A percentile compares a stretch with the other conserved stretches of the same genome.
These are phyloP conservation scores for Triadica sebifera DNA, from an alignment of 345 rosid genomes.

Conservation along the genomic window DNA sequence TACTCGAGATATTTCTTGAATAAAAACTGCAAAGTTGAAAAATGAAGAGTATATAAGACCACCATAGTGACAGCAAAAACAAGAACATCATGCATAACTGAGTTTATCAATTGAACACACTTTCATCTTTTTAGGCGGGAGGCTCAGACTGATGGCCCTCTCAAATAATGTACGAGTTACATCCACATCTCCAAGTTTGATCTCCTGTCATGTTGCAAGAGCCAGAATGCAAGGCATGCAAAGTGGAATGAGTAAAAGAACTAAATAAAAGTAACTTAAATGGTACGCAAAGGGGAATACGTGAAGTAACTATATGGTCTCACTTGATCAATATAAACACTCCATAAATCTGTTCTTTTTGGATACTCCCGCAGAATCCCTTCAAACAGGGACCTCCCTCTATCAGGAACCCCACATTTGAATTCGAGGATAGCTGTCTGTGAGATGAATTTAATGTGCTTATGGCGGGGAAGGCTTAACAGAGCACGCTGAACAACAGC, in stretches of 20 bases:
- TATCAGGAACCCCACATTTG: constrained; percentile 82
- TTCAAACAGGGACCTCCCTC: constrained; percentile 88
- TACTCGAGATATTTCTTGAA: constrained; percentile 82
- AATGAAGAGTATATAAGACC: constrained; percentile 8
- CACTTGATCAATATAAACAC: constrained; percentile 93
- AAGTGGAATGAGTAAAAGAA: neutral
- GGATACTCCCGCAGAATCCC: constrained; percentile 84
- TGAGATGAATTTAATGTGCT: constrained; percentile 81
- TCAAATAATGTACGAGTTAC: constrained; percentile 69
- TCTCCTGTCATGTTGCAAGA: constrained; percentile 54
- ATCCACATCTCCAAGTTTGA: constrained; percentile 69
- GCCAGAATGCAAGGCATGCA: constrained; percentile 9
- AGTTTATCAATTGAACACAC: constrained; percentile 30
- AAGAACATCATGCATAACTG: neutral
- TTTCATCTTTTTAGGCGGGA: constrained; percentile 82
- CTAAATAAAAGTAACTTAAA: neutral
- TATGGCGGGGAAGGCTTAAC: constrained; percentile 73
- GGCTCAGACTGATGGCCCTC: constrained; percentile 83
- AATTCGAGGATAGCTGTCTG: constrained; percentile 86
- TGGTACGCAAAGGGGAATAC: neutral
- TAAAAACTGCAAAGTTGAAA: constrained; percentile 55
- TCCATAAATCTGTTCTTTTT: constrained; percentile 93
- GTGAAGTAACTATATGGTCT: constrained; percentile 2
- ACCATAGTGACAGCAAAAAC: neutral
- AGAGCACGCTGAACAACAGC: constrained; percentile 65